Evolutionary conservation across 2,329 filamentous ascomycete species (phyloP), one percentile per base, ranked within the genome.

Genomic region (Fusarium algeriense): DNA sequence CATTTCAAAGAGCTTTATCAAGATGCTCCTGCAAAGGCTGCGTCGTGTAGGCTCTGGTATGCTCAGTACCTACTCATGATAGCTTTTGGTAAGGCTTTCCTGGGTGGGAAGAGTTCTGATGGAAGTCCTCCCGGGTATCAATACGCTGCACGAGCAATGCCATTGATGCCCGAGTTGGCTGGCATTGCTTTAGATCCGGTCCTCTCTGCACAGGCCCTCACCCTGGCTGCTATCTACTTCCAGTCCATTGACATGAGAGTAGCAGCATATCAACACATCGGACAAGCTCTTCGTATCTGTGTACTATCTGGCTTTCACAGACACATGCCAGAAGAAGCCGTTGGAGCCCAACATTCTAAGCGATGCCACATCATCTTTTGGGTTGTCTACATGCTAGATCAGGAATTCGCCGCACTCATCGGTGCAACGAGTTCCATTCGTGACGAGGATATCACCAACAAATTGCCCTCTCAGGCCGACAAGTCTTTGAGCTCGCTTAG

Each of bases 231-330:
- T 0, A 69, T 83, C 0, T 83, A 82, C 58, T 77, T 83, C 6
- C 81, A 83, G 35, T 82, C 81, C 1, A 75, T 83, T 3, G 81
- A 83, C 19, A 82, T 83, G 79, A 75, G 81, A 53, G 73, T 80
- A 0, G 78, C 79, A 2, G 81, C 81, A 0, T 82, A 80, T 30
- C 80, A 82, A 14, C 80, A 82, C 56, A 78, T 80, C 15, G 78
- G 78, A 30, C 78, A 80, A 11, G 78, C 79, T 0, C 69, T 80
- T 8, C 77, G 78, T 0, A 78, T 79, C 6, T 78, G 77, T 14
- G 77, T 80, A 1, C 67, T 80, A 4, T 78, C 79, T 0, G 78
- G 78, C 0, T 77, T 74, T 19, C 77, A 78, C 46, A 65, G 76
- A 11, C 76, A 78, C 45, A 66, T 75, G 68, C 74, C 73, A 5